Base-by-base conservation (phyloP, 306 rosid genomes). In the Prunus armeniaca region DNA sequence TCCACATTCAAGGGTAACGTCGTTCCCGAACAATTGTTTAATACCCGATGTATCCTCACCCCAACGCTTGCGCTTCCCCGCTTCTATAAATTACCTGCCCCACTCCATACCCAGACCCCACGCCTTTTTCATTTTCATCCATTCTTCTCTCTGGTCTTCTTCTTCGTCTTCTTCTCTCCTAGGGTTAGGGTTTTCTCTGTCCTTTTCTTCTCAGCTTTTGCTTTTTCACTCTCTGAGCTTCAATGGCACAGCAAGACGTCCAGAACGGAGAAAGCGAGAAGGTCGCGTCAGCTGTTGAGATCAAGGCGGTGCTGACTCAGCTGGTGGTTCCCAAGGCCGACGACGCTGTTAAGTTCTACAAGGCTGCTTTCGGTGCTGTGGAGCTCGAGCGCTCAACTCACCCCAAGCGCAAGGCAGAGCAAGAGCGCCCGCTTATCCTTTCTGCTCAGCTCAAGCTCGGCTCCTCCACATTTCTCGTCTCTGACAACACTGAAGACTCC, bases 321-420 rank as follows among this genome's bases (percentile, higher is more conserved):
- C 82, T 93, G 9, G 19, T 84, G 0, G 89, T 93, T 11, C 88
- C 90, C 0, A 93, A 93, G 79, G 94, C 89, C 0, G 84, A 58
- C 64, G 97, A 90, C 9, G 98, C 97, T 2, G 84, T 93, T 20
- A 20, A 8, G 83, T 93, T 91, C 88, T 93, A 91, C 84, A 89
- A 89, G 83, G 69, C 85, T 0, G 98, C 87, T 18, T 91, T 90
- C 20, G 98, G 90, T 1, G 98, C 97, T 0, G 93, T 83, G 49
- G 98, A 93, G 75, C 76, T 88, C 41, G 13, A 78, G 62, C 97
- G 94, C 18, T 34, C 81, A 10, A 3, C 81, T 38, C 79, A 87
- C 75, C 76, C 96, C 4, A 93, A 93, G 84, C 96, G 98, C 56
- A 93, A 93, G 84, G 96, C 97, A 0, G 98, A 88, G 27, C 97